Evolutionary conservation across 441 rosid genomes (phyloP).

Genomic region (Gossypium davidsonii): DNA sequence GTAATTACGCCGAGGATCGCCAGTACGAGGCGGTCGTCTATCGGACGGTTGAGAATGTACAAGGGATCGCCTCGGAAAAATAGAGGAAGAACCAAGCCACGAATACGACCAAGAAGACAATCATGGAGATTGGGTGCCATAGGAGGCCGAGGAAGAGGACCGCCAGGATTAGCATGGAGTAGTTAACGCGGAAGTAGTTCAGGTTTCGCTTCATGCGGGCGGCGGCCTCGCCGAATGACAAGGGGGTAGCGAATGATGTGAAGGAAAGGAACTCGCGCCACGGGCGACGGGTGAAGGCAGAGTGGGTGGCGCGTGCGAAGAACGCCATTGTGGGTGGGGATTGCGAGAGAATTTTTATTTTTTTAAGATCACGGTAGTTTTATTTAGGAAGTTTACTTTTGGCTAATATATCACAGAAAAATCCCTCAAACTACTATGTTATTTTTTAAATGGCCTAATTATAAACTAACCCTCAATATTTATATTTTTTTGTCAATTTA

Average conservation of each 20-base stretch:
- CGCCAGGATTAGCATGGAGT: not conserved
- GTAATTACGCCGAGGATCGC: conserved; percentile 32
- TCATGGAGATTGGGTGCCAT: conserved; percentile 1
- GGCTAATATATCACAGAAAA: too few species aligned
- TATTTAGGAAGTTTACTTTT: too few species aligned
- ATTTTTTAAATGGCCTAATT: too few species aligned
- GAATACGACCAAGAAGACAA: not conserved
- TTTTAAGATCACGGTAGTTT: too few species aligned
- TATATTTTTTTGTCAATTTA: too few species aligned
- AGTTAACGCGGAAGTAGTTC: not conserved
- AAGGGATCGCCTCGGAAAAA: not conserved
- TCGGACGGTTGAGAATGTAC: not conserved
- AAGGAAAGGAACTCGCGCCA: not conserved
- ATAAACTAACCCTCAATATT: too few species aligned
- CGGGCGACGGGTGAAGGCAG: not conserved
- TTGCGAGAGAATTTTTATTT: not conserved
- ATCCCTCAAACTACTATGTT: too few species aligned
- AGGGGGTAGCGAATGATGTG: not conserved
- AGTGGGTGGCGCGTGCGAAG: conserved; percentile 19
- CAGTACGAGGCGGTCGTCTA: conserved; percentile 15
- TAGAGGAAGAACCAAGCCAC: conserved; percentile 3
- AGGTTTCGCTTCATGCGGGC: not conserved
- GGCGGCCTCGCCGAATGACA: not conserved
- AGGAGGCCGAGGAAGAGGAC: conserved; percentile 2
- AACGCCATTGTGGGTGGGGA: conserved; percentile 13